Evolutionary conservation across 169 alveolate genomes (phyloP), one percentile per base, ranked within the genome.

Genomic region (Fabrea salina): DNA sequence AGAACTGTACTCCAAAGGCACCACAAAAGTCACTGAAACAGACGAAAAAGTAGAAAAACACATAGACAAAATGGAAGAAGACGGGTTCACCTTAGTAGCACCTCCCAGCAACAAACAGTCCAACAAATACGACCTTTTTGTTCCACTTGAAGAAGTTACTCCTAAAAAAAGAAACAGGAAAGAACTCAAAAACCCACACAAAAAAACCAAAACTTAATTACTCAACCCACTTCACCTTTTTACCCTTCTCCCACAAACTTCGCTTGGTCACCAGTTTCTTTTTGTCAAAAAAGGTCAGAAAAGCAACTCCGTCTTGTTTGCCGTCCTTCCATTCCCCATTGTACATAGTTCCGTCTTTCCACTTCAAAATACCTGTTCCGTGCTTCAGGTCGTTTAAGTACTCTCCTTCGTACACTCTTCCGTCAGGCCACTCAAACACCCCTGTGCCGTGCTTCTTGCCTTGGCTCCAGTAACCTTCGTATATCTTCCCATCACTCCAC

Each of bases 371-470:
- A 1, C 81, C 81, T 16, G 19, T n/a, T 3, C 81, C 81, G 16
- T 50, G n/a, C 40, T 74, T 74, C 39, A 27, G 2, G 35, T 53
- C 81, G 16, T 30, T 30, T 22, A 32, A 13, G 35, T 74, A 74
- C 3, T 33, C 39, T 53, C 89, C 89, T 53, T 25, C 33, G 61
- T 59, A 83, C 33, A 41, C 50, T 40, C 66, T 77, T 39, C 89
- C 89, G 32, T 83, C 89, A 30, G 89, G 83, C 76, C 77, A 83
- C 32, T 25, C 56, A 54, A 90, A 79, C 27, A 57, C 80, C 3
- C 95, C 93, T 40, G 53, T 66, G 37, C 95, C 95, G 67, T 86
- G 83, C 92, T 84, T 89, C 40, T 71, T 51, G 50, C 80, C 74
- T 43, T 84, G 75, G 30, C 56, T 78, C 88, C 89, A 89, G 44